A percentile compares a stretch with the other conserved stretches of the same genome.
These are phyloP conservation scores for Plasmodium vivax DNA, from an alignment of 169 alveolate species.

Conservation along the genomic window DNA sequence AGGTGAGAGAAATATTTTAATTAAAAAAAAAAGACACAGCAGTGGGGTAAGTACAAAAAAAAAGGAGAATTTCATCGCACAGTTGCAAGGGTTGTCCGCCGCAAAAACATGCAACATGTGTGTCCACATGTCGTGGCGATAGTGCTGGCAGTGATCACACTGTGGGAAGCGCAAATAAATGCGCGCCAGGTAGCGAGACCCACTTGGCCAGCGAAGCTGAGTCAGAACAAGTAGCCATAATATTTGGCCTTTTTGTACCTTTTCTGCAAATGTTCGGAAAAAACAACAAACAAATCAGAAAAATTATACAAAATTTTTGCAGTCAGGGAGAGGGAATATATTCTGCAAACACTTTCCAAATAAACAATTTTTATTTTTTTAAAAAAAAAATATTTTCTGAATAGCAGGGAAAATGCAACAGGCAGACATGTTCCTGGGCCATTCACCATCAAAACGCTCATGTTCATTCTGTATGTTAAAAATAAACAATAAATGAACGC, in stretches of 20 bases:
- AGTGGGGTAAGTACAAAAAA: background rate
- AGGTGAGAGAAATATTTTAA: background rate
- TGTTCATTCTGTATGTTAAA: conserved; percentile 62
- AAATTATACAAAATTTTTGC: conserved; percentile 50
- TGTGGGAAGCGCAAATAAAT: background rate
- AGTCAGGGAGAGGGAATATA: conserved; percentile 52
- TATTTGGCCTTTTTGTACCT: conserved; percentile 51
- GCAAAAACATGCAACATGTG: background rate
- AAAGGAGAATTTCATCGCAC: background rate
- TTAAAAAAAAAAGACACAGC: background rate
- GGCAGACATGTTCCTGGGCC: conserved; percentile 75
- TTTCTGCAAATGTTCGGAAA: conserved; percentile 62
- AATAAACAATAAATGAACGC: conserved; percentile 59
- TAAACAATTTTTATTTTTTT: conserved; percentile 59
- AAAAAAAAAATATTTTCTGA: conserved; percentile 57
- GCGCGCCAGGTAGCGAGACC: background rate
- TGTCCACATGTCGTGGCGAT: background rate
- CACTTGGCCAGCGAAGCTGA: background rate
- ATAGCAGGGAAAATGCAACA: conserved; percentile 47
- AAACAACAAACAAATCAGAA: conserved; percentile 66
- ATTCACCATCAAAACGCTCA: conserved; percentile 36
- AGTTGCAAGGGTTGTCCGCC: background rate
- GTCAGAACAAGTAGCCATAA: conserved; percentile 61
- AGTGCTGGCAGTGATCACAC: background rate
- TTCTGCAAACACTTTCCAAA: conserved; percentile 58